Base-by-base conservation (phyloP, 208 protist species). In the Acanthamoeba sp. region DNA sequence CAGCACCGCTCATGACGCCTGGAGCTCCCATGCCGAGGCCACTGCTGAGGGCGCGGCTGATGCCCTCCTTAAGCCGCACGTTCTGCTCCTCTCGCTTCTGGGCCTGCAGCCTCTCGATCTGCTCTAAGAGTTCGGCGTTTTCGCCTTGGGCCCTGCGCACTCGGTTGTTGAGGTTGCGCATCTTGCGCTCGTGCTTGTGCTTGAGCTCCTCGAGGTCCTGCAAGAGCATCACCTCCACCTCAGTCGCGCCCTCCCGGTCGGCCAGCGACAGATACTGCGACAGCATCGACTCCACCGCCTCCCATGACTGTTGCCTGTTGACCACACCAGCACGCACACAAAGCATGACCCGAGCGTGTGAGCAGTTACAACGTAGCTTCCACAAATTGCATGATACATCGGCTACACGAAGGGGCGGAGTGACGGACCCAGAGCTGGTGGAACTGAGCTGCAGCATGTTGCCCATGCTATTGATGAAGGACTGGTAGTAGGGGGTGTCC, bases 131-230 rank as follows among this genome's bases (percentile, higher is more conserved):
- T 36, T 89, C 82, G 29, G 82, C 82, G 29, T 32, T 64, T 36
- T 89, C 82, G 7, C 32, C 82, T 36, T 89, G 82, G 29, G 82
- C 82, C 0, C 82, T 22, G 48, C 82, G 48, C 22, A 89, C 82
- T 24, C 82, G 9, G 82, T 89, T 89, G 82, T 89, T 55, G 50
- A 89, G 82, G 57, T 89, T 89, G 18, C 57, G n/a, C 48, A 89
- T 27, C 82, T 89, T 89, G 12, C 57, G 40, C 48, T 89, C 82
- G 82, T 89, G 82, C 48, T 89, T 64, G 48, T 89, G 40, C 82
- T 89, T 89, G 32, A 89, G 22, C 57, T 89, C 82, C 82, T 89
- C 82, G 16, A 89, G 82, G 32, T 89, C 52, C 32, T 64, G 48
- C 6, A 64, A 29, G 9, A 89, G 57, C 82, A 89, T 45, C 32